These are phyloP conservation scores for Stenogyne calaminthoides DNA, from an alignment of 305 asterid species.

Conservation along the genomic window DNA sequence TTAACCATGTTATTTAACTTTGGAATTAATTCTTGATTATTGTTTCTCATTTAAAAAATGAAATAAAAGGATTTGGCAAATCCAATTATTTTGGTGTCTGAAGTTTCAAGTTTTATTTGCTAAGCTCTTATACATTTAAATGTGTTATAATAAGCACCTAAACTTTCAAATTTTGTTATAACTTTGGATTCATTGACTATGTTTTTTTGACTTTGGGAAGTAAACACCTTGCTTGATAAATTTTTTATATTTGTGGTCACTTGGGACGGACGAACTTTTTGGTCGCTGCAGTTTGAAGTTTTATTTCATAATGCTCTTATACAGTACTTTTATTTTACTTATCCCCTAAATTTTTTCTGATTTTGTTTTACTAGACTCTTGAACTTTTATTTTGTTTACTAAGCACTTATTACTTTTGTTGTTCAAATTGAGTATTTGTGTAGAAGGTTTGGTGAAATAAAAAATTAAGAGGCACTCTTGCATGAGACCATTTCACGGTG, in stretches of 20 bases:
- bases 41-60: not conserved
- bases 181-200: not conserved
- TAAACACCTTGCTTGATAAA: not conserved
- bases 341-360: too few species aligned
- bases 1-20: constrained; percentile 9
- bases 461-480: too few species aligned
- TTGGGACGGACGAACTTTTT: too few species aligned
- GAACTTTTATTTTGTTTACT: too few species aligned
- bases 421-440: not conserved
- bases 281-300: not conserved
- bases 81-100: not conserved
- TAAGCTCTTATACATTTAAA: not conserved
- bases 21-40: not conserved
- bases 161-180: not conserved
- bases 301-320: not conserved
- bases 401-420: not conserved
- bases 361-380: too few species aligned
- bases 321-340: not conserved
- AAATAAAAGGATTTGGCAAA: not conserved
- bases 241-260: not conserved
- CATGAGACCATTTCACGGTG: too few species aligned
- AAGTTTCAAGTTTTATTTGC: not conserved
- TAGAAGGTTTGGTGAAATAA: not conserved
- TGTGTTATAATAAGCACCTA: not conserved
- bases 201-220: not conserved